Evolutionary conservation across 192 early-diverging fungal species (phyloP), one percentile per base, ranked within the genome.

Genomic region (Spizellomyces punctatus): DNA sequence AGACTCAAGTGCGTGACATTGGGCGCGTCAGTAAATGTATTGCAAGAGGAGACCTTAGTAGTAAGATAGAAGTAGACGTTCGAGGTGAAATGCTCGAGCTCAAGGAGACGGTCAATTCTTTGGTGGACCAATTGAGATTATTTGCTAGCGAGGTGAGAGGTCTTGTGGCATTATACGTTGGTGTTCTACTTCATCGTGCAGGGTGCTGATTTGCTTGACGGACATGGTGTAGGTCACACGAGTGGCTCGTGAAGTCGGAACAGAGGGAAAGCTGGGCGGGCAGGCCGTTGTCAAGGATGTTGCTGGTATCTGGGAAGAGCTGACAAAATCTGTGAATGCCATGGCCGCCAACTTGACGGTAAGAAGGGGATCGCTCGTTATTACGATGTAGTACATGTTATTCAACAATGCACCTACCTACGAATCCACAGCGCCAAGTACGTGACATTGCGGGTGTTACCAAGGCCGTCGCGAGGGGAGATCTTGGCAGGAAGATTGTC

Each of bases 91-190:
- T 93, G 75, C 63, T 80, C 1, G 87, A 88, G 41, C 79, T 93
- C 6, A 93, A 91, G 68, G 74, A 85, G 16, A 90, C 88, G 1
- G 89, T 93, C 54, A 93, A 93, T 73, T 81, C 74, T 0, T 89
- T 93, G 86, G 89, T 90, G 45, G 89, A 89, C 61, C 89, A 89
- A 56, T 72, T 92, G 44, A 65, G 73, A 88, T 91, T 49, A 90
- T 92, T 92, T 79, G 88, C 91, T 1, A 64, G 78, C 1, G 91
- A 92, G 75, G 83, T 36, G 27, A 36, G 27, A 36, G 3, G 27
- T 36, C 27, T 36, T 36, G 27, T 66, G 21, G 9, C 5, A 6
- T 41, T 58, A 1, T 10, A 10, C 8, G 5, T 21, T 21, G 41
- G 21, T 10, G 21, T 10, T 16, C 5, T 21, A 16, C 5, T 8